Base-by-base conservation (phyloP, 1,284 basidiomycete genomes). In the Rhizoctonia solani region DNA sequence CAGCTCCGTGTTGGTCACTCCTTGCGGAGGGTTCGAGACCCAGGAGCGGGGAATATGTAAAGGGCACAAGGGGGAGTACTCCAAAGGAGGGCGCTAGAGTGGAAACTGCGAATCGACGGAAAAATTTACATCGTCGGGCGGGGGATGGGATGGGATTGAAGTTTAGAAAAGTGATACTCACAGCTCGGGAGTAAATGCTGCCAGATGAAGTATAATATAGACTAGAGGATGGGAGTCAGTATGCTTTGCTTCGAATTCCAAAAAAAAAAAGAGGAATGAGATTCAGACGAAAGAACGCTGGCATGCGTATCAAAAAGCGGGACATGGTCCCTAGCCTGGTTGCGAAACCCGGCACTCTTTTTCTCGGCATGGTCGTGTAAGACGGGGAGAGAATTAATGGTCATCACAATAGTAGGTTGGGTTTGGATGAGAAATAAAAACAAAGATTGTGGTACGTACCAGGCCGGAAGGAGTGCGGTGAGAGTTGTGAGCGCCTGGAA, bases 221-320 rank as follows among this genome's bases (percentile, higher is more conserved):
- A n/a, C n/a, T 1, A 25, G 56, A 50, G 30, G 5, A 5, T 34
- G 3, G 13, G 1, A 34, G 19, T 30, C 27, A 46, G 46, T 42
- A 21, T 11, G 25, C 5, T 29, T 61, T 14, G 50, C 29, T 37
- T 19, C 25, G 0, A 47, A 27, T 4, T 4, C 32, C 30, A 47
- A 2, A 47, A 46, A 56, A n/a, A 14, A 19, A 41, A 41, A 16
- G 55, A 55, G 29, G 61, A 69, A 50, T 41, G 73, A 74, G 73
- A 72, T 76, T 88, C 87, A 88, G 87, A 85, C 83, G 75, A 87
- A 88, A 86, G 83, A 86, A 85, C 86, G 87, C 87, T 89, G 87
- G 87, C 87, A 88, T 82, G 83, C 81, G 77, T 76, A 79, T 81
- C 80, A 77, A 72, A 83, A 79, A 41, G 53, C 46, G 80, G 79